Evolutionary conservation across 495 filamentous ascomycete genomes (phyloP), one percentile per base, ranked within the genome.

Genomic region (Penicillium maclennaniae): DNA sequence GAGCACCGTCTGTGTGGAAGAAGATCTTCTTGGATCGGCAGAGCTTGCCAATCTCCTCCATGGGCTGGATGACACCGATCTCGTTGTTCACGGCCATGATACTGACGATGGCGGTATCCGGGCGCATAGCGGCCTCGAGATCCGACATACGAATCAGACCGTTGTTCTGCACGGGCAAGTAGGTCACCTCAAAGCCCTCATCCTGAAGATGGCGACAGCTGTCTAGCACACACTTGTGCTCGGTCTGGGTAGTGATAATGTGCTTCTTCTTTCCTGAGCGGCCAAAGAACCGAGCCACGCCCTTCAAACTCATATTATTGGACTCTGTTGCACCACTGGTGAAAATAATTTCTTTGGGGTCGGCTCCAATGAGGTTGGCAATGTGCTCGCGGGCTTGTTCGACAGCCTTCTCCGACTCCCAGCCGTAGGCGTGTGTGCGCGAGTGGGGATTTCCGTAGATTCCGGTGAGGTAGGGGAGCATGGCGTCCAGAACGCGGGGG

Each of bases 1-100:
- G 93, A 6, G 93, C 93, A 25, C 72, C 93, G 70, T 98, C 93
- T n/a, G 91, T 95, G 72, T 98, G 93, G 84, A 97, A 98, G 78
- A 96, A 98, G 44, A 95, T 75, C 76, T 97, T 96, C 69, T 88
- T 95, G 34, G 81, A 80, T 38, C 92, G 84, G 74, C 93, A 98
- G 19, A 98, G 71, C 71, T 87, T 87, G 57, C 93, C 93, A 65
- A 98, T 98, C 72, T 96, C 84, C 59, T 89, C 90, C 56, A 97
- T 64, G 0, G 93, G 95, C 70, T 98, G 93, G 49, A 98, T 92
- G 26, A 98, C 93, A 63, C 93, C 93, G 60, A 97, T 97, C 73
- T 98, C 93, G 68, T 98, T 98, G 79, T 98, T 98, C 37, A 98
- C 95, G 1, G 95, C 85, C 93, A 98, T 98, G 67, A 98, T 89